Evolutionary conservation across 106 monocot species (phyloP).

Genomic region (Allium fistulosum): DNA sequence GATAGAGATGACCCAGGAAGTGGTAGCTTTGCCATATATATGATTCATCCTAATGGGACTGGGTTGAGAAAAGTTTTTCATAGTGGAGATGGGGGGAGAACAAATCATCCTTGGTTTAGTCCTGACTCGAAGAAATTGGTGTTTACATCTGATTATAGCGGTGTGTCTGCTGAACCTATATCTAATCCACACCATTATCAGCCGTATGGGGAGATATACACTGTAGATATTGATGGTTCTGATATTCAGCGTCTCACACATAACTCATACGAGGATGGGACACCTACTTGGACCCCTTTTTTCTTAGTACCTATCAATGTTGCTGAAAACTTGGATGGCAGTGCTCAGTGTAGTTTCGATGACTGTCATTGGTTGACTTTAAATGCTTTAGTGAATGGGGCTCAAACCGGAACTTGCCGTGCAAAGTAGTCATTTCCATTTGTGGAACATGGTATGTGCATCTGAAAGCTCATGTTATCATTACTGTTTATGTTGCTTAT

Average conservation of each 20-base stretch:
- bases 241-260: conserved; percentile 42
- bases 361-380: conserved; percentile 47
- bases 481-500: too few species aligned
- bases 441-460: neutral
- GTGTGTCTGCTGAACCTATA: conserved; percentile 54
- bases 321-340: conserved; percentile 12
- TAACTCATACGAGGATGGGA: conserved; percentile 67
- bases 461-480: neutral
- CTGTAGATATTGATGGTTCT: conserved; percentile 38
- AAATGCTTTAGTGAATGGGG: conserved; percentile 43
- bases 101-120: conserved; percentile 63
- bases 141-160: conserved; percentile 57
- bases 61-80: conserved; percentile 45
- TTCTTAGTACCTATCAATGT: conserved; percentile 31
- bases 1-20: conserved; percentile 50
- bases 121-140: conserved; percentile 47
- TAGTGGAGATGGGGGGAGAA: conserved; percentile 54
- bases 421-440: neutral
- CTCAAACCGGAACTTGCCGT: conserved; percentile 19
- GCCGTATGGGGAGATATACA: conserved; percentile 68
- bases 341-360: conserved; percentile 32
- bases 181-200: conserved; percentile 58
- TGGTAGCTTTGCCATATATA: conserved; percentile 48
- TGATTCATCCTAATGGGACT: conserved; percentile 55
- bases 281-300: conserved; percentile 44